These are phyloP conservation scores for Talaromyces sp. DNA, from an alignment of 2,329 filamentous ascomycete species.

Conservation along the genomic window DNA sequence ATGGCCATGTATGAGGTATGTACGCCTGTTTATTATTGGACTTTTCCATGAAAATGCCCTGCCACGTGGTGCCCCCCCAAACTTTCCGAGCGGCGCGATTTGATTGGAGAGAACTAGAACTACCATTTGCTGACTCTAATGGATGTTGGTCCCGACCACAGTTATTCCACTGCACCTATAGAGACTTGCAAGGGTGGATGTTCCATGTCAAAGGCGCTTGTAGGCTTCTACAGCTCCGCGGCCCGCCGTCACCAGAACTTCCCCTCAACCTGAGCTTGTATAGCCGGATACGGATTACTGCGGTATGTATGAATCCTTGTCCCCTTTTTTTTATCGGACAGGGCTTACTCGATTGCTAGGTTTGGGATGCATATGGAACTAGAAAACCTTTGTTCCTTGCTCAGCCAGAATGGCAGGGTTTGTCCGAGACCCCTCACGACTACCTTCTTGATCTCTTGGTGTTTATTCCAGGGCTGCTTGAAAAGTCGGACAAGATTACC, in stretches of 20 bases:
- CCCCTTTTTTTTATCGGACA: background rate
- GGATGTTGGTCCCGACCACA: background rate
- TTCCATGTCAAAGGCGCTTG: constrained; percentile 10
- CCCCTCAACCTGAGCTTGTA: constrained; percentile 10
- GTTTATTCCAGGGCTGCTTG: constrained; percentile 7
- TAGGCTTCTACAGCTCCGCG: constrained; percentile 8
- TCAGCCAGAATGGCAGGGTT: constrained; percentile 7
- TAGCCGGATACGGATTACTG: constrained; percentile 9
- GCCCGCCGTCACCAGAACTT: constrained; percentile 2
- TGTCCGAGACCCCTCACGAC: constrained; percentile 9
- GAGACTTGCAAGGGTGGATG: constrained; percentile 9
- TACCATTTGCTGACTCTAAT: background rate
- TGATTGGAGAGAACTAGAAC: background rate
- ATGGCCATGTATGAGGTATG: constrained; percentile 13
- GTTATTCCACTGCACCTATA: constrained; percentile 11
- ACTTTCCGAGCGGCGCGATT: background rate
- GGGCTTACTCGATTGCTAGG: background rate
- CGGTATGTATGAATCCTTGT: background rate
- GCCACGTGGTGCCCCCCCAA: background rate
- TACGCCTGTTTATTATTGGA: background rate
- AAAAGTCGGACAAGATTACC: background rate
- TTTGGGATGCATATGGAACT: constrained; percentile 11
- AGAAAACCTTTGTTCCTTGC: constrained; percentile 7
- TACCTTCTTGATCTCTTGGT: constrained; percentile 6
- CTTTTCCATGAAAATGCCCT: background rate